Conservation (phyloP, 1,139 yeast species). For the Scheffersomyces titani region DNA sequence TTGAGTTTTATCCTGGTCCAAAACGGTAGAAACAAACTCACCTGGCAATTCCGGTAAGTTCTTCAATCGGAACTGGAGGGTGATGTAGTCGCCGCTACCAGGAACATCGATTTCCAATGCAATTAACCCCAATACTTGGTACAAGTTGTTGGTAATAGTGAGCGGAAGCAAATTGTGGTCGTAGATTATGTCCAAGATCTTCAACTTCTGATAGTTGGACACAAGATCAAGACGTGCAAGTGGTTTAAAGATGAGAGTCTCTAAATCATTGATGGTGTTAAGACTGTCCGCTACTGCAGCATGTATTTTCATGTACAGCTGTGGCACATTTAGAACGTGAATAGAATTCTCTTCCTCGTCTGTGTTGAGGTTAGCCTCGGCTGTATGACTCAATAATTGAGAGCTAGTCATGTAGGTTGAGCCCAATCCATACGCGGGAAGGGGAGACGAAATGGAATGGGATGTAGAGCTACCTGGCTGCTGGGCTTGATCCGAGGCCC, state of each 20-base stretch:
- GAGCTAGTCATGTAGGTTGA: slow-evolving; percentile 27
- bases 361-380: slow-evolving; percentile 7
- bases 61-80: slow-evolving; percentile 37
- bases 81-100: slow-evolving; percentile 46
- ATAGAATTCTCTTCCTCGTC: neutral
- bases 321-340: slow-evolving; percentile 18
- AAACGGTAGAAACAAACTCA: slow-evolving; percentile 15
- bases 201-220: slow-evolving; percentile 33
- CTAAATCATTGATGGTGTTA: slow-evolving; percentile 32
- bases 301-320: slow-evolving; percentile 24
- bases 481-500: slow-evolving; percentile 24
- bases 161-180: slow-evolving; percentile 41
- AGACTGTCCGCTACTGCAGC: slow-evolving; percentile 19
- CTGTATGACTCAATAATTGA: slow-evolving; percentile 17
- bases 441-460: neutral
- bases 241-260: slow-evolving; percentile 27
- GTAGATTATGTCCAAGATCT: slow-evolving; percentile 36
- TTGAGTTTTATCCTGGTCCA: neutral
- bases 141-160: slow-evolving; percentile 28
- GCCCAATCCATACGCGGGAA: slow-evolving; percentile 6
- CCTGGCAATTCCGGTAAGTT: slow-evolving; percentile 38
- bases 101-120: slow-evolving; percentile 42
- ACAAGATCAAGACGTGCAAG: slow-evolving; percentile 29
- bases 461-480: slow-evolving; percentile 3
- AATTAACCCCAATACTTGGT: slow-evolving; percentile 39